Conservation (phyloP, 305 asterid species). For the Fraxinus xanthoxyloides region DNA sequence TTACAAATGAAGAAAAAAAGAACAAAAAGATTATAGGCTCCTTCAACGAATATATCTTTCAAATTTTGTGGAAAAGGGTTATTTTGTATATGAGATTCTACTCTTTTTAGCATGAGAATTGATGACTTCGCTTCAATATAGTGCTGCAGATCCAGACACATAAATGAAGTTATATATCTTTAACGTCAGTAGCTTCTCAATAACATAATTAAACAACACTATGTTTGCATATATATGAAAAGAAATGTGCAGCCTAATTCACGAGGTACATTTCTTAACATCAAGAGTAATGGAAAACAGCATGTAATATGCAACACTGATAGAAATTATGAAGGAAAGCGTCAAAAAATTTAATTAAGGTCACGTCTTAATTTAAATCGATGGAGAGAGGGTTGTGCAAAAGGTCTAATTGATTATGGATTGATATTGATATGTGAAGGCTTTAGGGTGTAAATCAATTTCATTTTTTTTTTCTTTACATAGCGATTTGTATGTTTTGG, state of each 20-base stretch:
- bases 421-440: neutral
- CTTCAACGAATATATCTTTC: neutral
- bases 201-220: neutral
- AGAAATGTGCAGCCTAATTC: neutral
- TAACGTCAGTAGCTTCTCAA: neutral
- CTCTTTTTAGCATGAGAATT: neutral
- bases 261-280: neutral
- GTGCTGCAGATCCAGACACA: neutral
- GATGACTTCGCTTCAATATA: neutral
- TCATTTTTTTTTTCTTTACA: neutral
- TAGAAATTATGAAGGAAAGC: neutral
- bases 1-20: neutral
- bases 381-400: neutral
- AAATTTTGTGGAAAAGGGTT: neutral
- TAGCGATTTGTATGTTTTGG: neutral
- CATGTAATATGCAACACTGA: neutral
- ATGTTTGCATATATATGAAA: neutral
- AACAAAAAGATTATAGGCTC: neutral
- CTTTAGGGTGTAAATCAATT: neutral
- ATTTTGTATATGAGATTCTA: neutral
- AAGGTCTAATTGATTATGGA: neutral
- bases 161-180: neutral
- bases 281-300: neutral
- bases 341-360: neutral
- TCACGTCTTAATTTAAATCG: neutral